Conservation (phyloP, 345 rosid genomes). For the Ailanthus altissimus region DNA sequence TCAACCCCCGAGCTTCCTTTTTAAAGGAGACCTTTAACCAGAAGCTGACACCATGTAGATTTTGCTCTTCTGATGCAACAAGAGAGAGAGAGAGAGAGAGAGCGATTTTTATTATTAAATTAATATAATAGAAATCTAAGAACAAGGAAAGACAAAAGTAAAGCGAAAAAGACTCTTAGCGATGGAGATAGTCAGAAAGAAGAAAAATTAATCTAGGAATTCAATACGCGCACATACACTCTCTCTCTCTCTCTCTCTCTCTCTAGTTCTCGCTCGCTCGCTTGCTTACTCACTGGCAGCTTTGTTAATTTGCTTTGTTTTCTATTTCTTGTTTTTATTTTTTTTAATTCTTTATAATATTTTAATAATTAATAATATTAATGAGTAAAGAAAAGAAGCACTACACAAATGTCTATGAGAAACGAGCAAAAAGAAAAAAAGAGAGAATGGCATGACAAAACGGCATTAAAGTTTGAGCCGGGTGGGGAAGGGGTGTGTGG, state of each 20-base stretch:
- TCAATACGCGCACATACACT: not conserved
- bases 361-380: too few relatives aligned
- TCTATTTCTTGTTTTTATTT: too few relatives aligned
- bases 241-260: not conserved
- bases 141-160: conserved; percentile 36
- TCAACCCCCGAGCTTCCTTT: conserved; percentile 1
- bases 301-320: too few relatives aligned
- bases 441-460: not conserved
- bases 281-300: too few relatives aligned
- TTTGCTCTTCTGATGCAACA: conserved; percentile 31
- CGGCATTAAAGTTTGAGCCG: conserved; percentile 31
- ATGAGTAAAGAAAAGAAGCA: too few relatives aligned
- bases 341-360: too few relatives aligned
- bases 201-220: not conserved
- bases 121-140: conserved; percentile 12
- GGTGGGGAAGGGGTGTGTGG: not conserved
- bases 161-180: conserved; percentile 36
- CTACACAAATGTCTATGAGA: not conserved
- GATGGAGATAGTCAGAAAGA: conserved; percentile 23
- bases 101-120: conserved; percentile 1
- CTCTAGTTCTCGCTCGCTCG: too few relatives aligned
- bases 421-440: not conserved
- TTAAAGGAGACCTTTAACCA: conserved; percentile 26
- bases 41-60: conserved; percentile 52
- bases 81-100: conserved; percentile 17